A percentile compares a stretch with the other conserved stretches of the same genome.
Evolutionary conservation across 2,329 filamentous ascomycete species (phyloP).

Genomic region (Microsporum ferrugineum): DNA sequence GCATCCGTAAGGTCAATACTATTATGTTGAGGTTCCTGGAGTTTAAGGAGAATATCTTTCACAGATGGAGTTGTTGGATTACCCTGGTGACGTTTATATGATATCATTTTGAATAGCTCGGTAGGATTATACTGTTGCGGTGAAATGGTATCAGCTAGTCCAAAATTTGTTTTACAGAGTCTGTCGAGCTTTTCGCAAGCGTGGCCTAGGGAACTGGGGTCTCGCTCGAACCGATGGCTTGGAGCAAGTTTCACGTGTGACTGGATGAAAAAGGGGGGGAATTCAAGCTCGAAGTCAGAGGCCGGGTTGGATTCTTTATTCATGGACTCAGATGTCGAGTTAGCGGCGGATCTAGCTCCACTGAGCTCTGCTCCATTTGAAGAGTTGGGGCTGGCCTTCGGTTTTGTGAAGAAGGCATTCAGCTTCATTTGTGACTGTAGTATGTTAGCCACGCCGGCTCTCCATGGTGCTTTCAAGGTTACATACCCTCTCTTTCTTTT

Average conservation of each 20-base stretch:
- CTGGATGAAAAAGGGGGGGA: constrained; percentile 72
- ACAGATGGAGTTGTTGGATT: constrained; percentile 36
- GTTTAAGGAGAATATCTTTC: constrained; percentile 48
- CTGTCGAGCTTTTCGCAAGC: constrained; percentile 38
- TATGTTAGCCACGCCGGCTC: constrained; percentile 12
- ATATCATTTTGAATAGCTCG: constrained; percentile 30
- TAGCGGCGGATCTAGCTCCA: constrained; percentile 11
- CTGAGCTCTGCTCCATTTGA: background rate
- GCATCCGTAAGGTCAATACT: constrained; percentile 31
- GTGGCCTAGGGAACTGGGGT: constrained; percentile 47
- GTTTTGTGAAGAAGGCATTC: constrained; percentile 41
- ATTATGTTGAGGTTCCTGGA: constrained; percentile 37
- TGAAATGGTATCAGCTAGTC: constrained; percentile 10
- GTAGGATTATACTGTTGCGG: constrained; percentile 22
- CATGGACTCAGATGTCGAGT: constrained; percentile 15
- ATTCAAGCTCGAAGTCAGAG: constrained; percentile 56
- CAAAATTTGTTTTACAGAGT: constrained; percentile 3
- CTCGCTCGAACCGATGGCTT: constrained; percentile 43
- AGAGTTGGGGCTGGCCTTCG: constrained; percentile 16
- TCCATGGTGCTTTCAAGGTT: constrained; percentile 36
- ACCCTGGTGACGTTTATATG: constrained; percentile 25
- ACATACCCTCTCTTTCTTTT: constrained; percentile 22
- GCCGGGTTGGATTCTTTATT: constrained; percentile 16
- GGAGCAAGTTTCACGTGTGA: constrained; percentile 60
- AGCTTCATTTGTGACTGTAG: constrained; percentile 39